phyloP scores from a whole-genome alignment of 257 asterid species.

The Fraxinus pennsylvanica region DNA sequence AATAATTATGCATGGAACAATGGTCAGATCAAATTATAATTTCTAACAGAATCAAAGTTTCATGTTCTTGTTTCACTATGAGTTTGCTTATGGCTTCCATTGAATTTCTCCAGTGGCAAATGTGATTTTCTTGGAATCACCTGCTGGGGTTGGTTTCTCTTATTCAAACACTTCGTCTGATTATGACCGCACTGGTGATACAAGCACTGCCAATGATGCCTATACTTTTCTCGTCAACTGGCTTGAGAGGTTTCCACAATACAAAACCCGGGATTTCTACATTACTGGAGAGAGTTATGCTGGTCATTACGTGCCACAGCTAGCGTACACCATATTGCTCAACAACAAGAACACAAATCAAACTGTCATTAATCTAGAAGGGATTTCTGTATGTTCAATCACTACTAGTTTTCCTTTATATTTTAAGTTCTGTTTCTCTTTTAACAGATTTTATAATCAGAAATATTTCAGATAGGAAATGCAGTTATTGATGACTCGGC shows the following conservation, averaged over 20 bases:
- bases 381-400: conserved; percentile 26
- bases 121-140: conserved; percentile 52
- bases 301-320: conserved; percentile 29
- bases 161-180: conserved; percentile 47
- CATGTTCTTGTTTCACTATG: not conserved
- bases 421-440: not conserved
- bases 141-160: conserved; percentile 57
- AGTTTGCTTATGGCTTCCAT: not conserved
- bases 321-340: conserved; percentile 24
- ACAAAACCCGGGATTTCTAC: conserved; percentile 35
- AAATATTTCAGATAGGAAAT: conserved; percentile 35
- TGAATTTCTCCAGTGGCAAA: conserved; percentile 35
- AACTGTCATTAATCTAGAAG: conserved; percentile 28
- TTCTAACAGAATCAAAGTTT: no score
- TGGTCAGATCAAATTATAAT: conserved; percentile 26
- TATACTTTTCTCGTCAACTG: conserved; percentile 45
- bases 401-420: not conserved
- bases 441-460: not conserved
- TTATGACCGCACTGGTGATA: conserved; percentile 34
- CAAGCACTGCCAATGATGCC: conserved; percentile 38
- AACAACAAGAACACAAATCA: conserved; percentile 17
- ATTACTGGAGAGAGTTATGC: conserved; percentile 32
- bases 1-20: conserved; percentile 45
- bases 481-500: conserved; percentile 32
- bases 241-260: conserved; percentile 52